Evolutionary conservation across 176 grass and related monocot genomes (phyloP), one percentile per base, ranked within the genome.

Genomic region (Coix lacrymajobi): DNA sequence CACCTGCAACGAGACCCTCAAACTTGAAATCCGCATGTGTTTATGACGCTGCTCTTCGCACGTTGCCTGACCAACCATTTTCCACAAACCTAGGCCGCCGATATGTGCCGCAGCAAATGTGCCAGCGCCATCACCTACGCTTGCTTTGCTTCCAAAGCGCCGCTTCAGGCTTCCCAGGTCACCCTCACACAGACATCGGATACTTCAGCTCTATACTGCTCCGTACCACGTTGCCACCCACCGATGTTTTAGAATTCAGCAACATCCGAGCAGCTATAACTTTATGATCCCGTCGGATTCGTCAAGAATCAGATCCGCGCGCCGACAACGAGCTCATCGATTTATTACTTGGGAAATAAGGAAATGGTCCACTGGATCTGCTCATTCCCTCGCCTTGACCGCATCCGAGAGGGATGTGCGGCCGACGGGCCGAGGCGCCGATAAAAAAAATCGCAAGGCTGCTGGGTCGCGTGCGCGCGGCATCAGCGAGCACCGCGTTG

Each of bases 341-440:
- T 58, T 82, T 43, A n/a, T n/a, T n/a, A n/a, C n/a, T n/a, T n/a
- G n/a, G n/a, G n/a, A n/a, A n/a, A n/a, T n/a, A n/a, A 85, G 62
- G 77, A 48, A 51, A 69, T n/a, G 74, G 77, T 63, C 69, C 81
- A 25, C 37, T 12, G 26, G 78, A 81, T 81, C 65, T 10, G 43
- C 73, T 57, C 86, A 22, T 60, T 81, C 45, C 46, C 12, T 20
- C 31, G 40, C 15, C 13, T 73, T 26, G 80, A 63, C 62, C 70
- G 72, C 43, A 68, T 68, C 73, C 83, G 83, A 85, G 36, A 65
- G 0, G 68, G 51, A 70, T 75, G 48, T 48, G 85, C 33, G 22
- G 17, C 2, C 9, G 43, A 15, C 0, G 49, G 19, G 51, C 8
- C 8, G 30, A 11, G 65, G 12, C 9, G 4, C n/a, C 37, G 28